phyloP scores from a whole-genome alignment of 106 monocot species.

The Phalaenopsis equestris region DNA sequence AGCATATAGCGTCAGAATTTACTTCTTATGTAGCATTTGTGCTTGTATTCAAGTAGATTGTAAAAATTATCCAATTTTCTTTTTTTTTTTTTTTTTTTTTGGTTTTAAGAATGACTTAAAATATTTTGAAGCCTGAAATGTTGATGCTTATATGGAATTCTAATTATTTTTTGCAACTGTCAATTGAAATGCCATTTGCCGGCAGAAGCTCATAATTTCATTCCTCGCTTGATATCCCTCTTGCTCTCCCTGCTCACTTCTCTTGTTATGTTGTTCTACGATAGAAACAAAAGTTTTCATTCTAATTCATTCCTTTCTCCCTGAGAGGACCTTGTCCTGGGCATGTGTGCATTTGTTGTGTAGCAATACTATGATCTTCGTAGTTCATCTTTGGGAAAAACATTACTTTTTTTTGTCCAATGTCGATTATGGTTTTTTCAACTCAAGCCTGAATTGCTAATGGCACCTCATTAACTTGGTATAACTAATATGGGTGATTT shows the following conservation, averaged over 20 bases:
- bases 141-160: background rate
- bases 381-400: background rate
- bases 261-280: background rate
- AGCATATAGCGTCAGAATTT: constrained; percentile 20
- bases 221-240: too few relatives aligned
- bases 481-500: background rate
- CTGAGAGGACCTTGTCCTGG: background rate
- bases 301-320: too few relatives aligned
- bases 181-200: background rate
- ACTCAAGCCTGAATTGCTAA: background rate
- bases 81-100: background rate
- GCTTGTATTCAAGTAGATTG: background rate
- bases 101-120: background rate
- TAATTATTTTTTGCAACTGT: background rate
- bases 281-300: too few relatives aligned
- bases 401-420: background rate
- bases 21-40: background rate
- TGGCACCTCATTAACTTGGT: background rate
- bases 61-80: background rate
- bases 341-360: background rate
- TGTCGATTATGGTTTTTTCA: background rate
- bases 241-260: background rate
- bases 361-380: background rate
- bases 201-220: too few relatives aligned
- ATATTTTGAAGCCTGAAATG: background rate